Base-by-base conservation (phyloP, 805 yeast genomes). In the Starmerella riodocensis region DNA sequence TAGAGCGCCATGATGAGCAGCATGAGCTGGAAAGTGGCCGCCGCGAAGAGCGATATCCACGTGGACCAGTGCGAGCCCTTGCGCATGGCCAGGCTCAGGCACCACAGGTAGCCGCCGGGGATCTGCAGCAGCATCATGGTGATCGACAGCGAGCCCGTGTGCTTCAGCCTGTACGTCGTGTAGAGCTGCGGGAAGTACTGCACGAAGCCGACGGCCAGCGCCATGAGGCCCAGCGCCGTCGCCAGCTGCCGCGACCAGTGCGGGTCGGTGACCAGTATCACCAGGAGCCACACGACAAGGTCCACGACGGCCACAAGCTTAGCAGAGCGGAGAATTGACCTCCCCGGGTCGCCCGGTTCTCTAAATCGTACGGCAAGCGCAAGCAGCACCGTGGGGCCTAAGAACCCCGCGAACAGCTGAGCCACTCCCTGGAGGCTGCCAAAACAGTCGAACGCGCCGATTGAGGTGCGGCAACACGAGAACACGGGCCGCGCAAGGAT, bases 41-140 rank as follows among this genome's bases (percentile, higher is more conserved):
- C 85, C 1, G 76, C 67, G 32, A 80, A 65, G 51, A 76, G 79
- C 8, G 93, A 83, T 29, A 82, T 53, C 93, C 93, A 83, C 11
- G 85, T 73, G 49, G 88, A 77, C 94, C 94, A 83, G 45, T 72
- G 72, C 1, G 88, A 72, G 6, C 83, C 91, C 31, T 79, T 78
- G 34, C 85, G 73, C 43, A 71, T 56, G 39, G 73, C 78, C 37
- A 83, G 62, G 1, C 81, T 73, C n/a, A 73, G 66, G 2, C 91
- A 71, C 80, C 88, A 83, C 2, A 82, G 41, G 47, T 70, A 78
- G 14, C 94, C 94, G 13, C 94, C 94, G 0, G 94, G 94, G 16
- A 93, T 81, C 56, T 83, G 94, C 47, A 84, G 69, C 31, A 75
- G 61, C 88, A 83, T 79, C 84, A 80, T 81, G 6, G 74, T 70